These are phyloP conservation scores for Coccomyxa subellipsoidea DNA, from an alignment of 163 green algal genomes.

Conservation along the genomic window DNA sequence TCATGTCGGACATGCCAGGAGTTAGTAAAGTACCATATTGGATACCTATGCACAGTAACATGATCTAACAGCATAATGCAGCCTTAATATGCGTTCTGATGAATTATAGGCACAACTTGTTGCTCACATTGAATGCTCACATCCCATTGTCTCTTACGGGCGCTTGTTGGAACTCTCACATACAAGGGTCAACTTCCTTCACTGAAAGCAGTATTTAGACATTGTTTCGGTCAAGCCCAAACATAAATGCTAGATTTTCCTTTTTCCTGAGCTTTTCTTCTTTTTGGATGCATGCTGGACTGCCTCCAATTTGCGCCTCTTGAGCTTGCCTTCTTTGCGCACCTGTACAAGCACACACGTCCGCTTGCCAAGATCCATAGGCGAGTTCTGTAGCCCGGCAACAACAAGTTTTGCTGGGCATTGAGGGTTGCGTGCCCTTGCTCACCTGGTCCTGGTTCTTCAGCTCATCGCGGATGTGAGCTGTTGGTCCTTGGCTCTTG, in stretches of 20 bases:
- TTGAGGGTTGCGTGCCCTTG: no score
- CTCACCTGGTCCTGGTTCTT: conserved; percentile 8
- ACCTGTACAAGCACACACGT: neutral
- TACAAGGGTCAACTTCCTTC: no score
- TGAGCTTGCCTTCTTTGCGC: neutral
- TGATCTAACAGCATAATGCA: no score
- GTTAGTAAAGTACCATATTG: no score
- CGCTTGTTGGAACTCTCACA: neutral
- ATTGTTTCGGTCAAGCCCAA: no score
- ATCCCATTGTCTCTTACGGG: neutral
- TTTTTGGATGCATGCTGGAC: neutral
- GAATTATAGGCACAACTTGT: no score
- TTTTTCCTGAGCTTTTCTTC: neutral
- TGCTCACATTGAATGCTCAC: neutral
- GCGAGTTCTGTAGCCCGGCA: neutral
- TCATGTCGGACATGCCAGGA: no score
- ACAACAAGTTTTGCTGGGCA: neutral
- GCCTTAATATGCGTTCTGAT: no score
- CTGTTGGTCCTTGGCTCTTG: conserved; percentile 15
- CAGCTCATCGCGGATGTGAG: neutral
- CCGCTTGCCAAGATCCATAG: neutral
- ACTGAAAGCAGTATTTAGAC: no score
- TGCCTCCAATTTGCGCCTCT: neutral
- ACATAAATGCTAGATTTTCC: no score
- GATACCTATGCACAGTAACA: no score